Evolutionary conservation across 129 eudicot genomes (phyloP), one percentile per base, ranked within the genome.

Genomic region (Tanacetum coccineum): DNA sequence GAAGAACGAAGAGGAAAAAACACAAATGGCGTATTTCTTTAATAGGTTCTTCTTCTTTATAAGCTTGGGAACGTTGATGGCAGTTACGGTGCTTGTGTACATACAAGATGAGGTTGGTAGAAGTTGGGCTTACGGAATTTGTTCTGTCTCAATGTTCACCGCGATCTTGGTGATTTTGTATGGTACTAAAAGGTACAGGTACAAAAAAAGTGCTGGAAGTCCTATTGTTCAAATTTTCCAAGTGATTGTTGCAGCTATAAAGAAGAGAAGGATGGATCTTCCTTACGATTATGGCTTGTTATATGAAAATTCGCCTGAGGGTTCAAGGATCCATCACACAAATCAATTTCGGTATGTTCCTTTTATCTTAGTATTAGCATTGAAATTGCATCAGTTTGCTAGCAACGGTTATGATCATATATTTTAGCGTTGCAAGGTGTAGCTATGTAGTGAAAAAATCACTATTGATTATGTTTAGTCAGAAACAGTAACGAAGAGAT

Each of bases 41-140:
- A 82, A 85, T 66, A 75, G 99, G 62, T 93, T 93, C 71, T 89
- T 93, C 82, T 93, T 93, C 73, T 94, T 94, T 74, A 89, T 94
- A 12, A 89, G 96, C 78, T 67, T 89, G 52, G 99, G 99, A 13
- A 84, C 92, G 7, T 49, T 94, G 15, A 70, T 78, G 75, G 96
- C 96, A 1, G 96, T 89, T 44, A 89, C 99, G 0, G 90, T 94
- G 57, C 95, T 89, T 2, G 99, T 94, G 52, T 94, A 87, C 79
- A 62, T 94, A 10, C 93, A 94, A 75, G 98, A 93, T 66, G 87
- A 88, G 58, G 85, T 93, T 25, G 89, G 95, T 13, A 67, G 98
- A 70, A 93, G 92, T 80, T 79, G 81, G 92, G 98, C 87, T 14
- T 93, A 93, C 54, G 98, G 98, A 9, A 82, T 93, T 71, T 93